These are phyloP conservation scores for Vitis hybrid DNA, from an alignment of 177 flowering plant genomes.

Conservation along the genomic window DNA sequence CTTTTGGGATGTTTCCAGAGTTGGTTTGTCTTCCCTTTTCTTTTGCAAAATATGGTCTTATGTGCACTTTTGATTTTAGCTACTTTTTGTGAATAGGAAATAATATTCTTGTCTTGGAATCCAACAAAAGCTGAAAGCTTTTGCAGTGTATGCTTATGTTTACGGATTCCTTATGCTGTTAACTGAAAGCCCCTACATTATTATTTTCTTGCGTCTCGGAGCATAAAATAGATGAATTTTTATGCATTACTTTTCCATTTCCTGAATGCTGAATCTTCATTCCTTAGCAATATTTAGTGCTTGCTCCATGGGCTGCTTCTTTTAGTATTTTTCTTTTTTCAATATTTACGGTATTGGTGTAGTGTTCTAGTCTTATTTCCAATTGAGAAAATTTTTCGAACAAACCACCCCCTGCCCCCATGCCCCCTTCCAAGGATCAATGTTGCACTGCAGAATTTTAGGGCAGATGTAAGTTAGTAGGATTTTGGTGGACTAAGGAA, in stretches of 20 bases:
- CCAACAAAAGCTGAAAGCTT: too few relatives aligned
- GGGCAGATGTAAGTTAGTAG: too few relatives aligned
- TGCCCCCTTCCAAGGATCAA: too few relatives aligned
- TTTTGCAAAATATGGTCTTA: background rate
- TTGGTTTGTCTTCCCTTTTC: background rate
- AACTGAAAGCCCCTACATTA: background rate
- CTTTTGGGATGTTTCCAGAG: background rate
- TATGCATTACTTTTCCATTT: background rate
- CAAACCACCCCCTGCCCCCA: too few relatives aligned
- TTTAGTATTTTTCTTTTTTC: background rate
- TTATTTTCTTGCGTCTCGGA: background rate
- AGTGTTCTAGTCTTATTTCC: background rate
- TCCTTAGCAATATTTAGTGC: background rate
- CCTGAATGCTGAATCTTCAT: background rate
- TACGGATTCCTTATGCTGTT: slow-evolving; percentile 2
- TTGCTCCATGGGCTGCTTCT: background rate
- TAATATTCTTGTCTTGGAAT: background rate
- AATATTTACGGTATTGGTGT: background rate
- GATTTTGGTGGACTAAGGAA: background rate
- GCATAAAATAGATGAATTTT: background rate
- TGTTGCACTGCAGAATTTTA: background rate
- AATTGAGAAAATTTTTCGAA: too few relatives aligned
- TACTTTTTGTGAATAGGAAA: background rate
- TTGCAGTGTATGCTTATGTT: background rate
- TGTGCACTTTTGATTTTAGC: background rate